Evolutionary conservation across 2,329 filamentous ascomycete genomes (phyloP), one percentile per base, ranked within the genome.

Genomic region (Fusarium pseudocircinatum): DNA sequence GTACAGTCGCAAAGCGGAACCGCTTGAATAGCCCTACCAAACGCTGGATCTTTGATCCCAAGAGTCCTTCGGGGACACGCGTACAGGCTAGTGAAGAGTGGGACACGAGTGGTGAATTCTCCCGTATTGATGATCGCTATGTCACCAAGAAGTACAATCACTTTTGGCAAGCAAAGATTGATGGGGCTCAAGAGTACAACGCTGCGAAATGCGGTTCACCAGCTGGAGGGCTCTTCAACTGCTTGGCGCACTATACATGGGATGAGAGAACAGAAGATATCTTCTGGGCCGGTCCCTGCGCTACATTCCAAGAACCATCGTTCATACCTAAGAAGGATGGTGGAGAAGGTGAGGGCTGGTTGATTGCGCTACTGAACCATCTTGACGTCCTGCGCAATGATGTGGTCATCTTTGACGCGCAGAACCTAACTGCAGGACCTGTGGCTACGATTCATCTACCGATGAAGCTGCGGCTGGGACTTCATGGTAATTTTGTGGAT

Each of bases 401-500:
- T 7, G 24, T 70, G 0, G 60, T 64, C 7, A 69, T 70, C 5
- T 44, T 69, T n/a, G 64, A 67, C 1, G 59, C 57, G 1, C 53
- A 30, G 16, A 59, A 70, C 1, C 44, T 69, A 2, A 28, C 52
- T 7, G 44, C 50, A 4, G 67, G 64, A 0, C 67, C 67, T 2
- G 61, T 70, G 4, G 59, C 43, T 3, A 53, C 44, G 4, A 60
- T 70, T 36, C 52, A 64, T 39, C 18, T 70, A 0, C 67, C 67
- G 0, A 61, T 70, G 7, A 60, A 67, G 16, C 59, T 70, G 2
- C 28, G 64, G 0, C 61, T 69, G 13, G 67, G 67, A 22, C 67
- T 70, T 22, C 67, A 70, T 14, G 64, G 67, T 0, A 70, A 70
- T 28, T 72, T 69, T 43, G 64, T 70, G 26, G 53, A 64, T 24